phyloP scores from a whole-genome alignment of 1,284 basidiomycete genomes.

The Afroboletus lepidellus region DNA sequence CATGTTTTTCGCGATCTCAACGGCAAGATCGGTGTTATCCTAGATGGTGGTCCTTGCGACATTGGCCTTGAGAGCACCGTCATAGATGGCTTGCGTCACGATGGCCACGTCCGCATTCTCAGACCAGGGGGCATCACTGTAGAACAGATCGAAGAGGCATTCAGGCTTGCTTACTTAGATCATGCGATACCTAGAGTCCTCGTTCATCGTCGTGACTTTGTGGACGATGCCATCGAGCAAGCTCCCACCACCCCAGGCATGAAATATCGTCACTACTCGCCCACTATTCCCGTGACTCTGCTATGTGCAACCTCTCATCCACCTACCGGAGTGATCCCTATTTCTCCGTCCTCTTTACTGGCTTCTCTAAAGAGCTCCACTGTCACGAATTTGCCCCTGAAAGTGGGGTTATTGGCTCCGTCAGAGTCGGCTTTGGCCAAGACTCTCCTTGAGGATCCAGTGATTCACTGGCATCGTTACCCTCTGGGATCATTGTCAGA shows the following conservation, averaged over 20 bases:
- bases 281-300: constrained; percentile 79
- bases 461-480: constrained; percentile 53
- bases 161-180: constrained; percentile 46
- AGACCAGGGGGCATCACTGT: constrained; percentile 92
- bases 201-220: constrained; percentile 75
- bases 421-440: constrained; percentile 59
- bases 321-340: constrained; percentile 32
- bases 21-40: constrained; percentile 72
- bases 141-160: constrained; percentile 74
- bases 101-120: constrained; percentile 79
- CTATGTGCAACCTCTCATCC: constrained; percentile 54
- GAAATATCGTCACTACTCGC: constrained; percentile 99
- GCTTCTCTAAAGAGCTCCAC: constrained; percentile 37
- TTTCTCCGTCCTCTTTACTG: constrained; percentile 40
- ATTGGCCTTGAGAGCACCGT: constrained; percentile 97
- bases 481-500: constrained; percentile 61
- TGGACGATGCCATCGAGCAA: constrained; percentile 60
- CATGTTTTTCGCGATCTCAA: constrained; percentile 85
- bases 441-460: constrained; percentile 36
- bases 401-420: constrained; percentile 70
- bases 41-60: constrained; percentile 91
- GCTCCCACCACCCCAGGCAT: constrained; percentile 97
- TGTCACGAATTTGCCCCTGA: constrained; percentile 30
- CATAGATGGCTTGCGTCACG: constrained; percentile 75
- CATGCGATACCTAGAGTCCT: constrained; percentile 53